These are phyloP conservation scores for Trypanosoma congolense DNA, from an alignment of 208 protist genomes.

Conservation along the genomic window DNA sequence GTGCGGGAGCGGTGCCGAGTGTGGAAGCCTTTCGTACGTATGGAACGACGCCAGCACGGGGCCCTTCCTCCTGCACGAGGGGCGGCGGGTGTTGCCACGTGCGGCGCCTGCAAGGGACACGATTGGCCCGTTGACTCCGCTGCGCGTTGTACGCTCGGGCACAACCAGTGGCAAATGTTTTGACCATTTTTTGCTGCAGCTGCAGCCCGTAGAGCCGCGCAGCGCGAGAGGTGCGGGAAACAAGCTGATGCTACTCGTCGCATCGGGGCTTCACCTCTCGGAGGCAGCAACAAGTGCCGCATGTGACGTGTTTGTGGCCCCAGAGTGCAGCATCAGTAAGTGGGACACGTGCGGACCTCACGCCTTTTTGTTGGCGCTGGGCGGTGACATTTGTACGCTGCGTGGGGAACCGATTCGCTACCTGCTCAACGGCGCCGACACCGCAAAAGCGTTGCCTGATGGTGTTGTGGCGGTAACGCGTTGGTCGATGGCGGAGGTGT, in stretches of 20 bases:
- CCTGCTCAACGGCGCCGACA: not conserved
- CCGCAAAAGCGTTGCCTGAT: constrained; percentile 18
- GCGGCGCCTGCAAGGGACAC: too few species aligned
- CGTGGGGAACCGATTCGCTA: constrained; percentile 37
- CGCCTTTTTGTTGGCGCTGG: constrained; percentile 55
- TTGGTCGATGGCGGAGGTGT: constrained; percentile 23
- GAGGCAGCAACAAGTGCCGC: not conserved
- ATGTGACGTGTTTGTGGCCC: constrained; percentile 61
- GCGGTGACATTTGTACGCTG: constrained; percentile 42
- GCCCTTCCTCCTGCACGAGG: too few species aligned
- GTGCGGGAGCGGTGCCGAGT: too few species aligned
- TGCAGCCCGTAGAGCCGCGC: constrained; percentile 21
- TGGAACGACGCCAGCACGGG: too few species aligned
- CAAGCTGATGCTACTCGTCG: constrained; percentile 46
- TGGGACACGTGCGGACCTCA: constrained; percentile 80
- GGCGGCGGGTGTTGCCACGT: too few species aligned
- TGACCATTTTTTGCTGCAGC: constrained; percentile 15
- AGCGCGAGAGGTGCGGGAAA: constrained; percentile 41
- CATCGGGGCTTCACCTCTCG: constrained; percentile 27
- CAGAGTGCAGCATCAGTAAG: constrained; percentile 45
- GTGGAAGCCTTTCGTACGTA: too few species aligned
- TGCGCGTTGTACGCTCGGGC: constrained; percentile 33
- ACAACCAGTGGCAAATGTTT: constrained; percentile 34
- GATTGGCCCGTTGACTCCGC: not conserved
- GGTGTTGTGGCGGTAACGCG: constrained; percentile 36